Conservation (phyloP, 2,329 filamentous ascomycete genomes). For the Lomentospora prolificans region DNA sequence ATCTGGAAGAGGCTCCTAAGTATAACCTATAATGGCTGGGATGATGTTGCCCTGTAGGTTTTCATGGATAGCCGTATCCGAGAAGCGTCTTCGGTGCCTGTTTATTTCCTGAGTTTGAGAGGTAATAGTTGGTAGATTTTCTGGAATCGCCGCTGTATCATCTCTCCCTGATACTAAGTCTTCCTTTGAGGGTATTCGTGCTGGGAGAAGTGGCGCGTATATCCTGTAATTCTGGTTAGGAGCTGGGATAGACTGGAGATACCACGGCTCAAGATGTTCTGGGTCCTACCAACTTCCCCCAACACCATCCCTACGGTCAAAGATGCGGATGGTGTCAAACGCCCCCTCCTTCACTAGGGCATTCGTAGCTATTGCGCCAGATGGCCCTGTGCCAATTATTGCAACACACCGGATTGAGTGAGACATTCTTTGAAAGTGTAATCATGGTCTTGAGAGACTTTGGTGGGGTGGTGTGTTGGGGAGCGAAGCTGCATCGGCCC, state of each 20-base stretch:
- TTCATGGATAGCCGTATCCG: conserved; percentile 44
- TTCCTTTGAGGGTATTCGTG: conserved; percentile 18
- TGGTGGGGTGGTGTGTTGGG: not conserved
- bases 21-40: conserved; percentile 44
- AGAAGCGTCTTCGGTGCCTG: conserved; percentile 32
- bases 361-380: conserved; percentile 50
- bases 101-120: conserved; percentile 23
- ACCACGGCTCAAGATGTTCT: too few species aligned
- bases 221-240: too few species aligned
- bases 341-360: conserved; percentile 47
- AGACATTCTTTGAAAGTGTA: not conserved
- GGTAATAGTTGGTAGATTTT: conserved; percentile 29
- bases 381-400: conserved; percentile 51
- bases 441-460: not conserved
- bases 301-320: conserved; percentile 49
- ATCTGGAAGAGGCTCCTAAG: conserved; percentile 37
- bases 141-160: conserved; percentile 33
- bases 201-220: conserved; percentile 23
- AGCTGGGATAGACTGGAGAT: too few species aligned
- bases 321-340: conserved; percentile 51
- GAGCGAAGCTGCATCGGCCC: too few species aligned
- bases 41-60: conserved; percentile 51
- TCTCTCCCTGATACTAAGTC: conserved; percentile 31
- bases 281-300: conserved; percentile 56
- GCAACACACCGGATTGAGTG: conserved; percentile 29